phyloP scores from a whole-genome alignment of 352 stramenopile species.

The Thalassiosira mediterranea region DNA sequence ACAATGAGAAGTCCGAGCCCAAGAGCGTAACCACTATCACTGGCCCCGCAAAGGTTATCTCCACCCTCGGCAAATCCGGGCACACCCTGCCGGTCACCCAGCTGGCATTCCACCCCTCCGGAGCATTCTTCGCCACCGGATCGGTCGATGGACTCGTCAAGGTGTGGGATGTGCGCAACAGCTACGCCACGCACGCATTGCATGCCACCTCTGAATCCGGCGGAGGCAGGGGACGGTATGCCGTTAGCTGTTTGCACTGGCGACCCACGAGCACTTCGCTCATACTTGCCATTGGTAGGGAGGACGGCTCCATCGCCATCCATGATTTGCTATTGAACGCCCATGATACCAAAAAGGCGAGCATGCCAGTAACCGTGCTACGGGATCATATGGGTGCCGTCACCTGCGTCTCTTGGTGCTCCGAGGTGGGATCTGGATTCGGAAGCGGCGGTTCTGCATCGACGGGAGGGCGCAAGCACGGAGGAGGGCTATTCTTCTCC shows the following conservation, averaged over 20 bases:
- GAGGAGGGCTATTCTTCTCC: conserved; percentile 80
- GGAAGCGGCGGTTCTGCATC: not conserved
- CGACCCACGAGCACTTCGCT: conserved; percentile 50
- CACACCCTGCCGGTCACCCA: conserved; percentile 72
- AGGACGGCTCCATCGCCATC: conserved; percentile 82
- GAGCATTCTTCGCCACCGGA: conserved; percentile 92
- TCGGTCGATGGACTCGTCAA: conserved; percentile 94
- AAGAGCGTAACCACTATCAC: conserved; percentile 43
- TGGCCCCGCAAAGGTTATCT: conserved; percentile 54
- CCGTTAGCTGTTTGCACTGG: conserved; percentile 70
- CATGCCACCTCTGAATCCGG: conserved; percentile 50
- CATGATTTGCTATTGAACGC: conserved; percentile 83
- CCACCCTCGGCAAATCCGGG: conserved; percentile 69
- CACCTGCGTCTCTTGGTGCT: conserved; percentile 91
- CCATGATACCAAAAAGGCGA: conserved; percentile 86
- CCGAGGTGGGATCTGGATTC: conserved; percentile 29
- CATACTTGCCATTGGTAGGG: conserved; percentile 80
- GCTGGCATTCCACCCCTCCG: conserved; percentile 73
- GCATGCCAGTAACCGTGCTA: conserved; percentile 85
- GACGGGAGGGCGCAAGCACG: conserved; percentile 28
- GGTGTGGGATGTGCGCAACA: conserved; percentile 78
- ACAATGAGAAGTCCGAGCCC: conserved; percentile 6
- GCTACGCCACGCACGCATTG: conserved; percentile 83
- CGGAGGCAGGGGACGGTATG: conserved; percentile 53
- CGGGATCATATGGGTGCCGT: conserved; percentile 94